Base-by-base conservation (phyloP, 2,329 filamentous ascomycete genomes). In the Pseudogymnoascus sp. region DNA sequence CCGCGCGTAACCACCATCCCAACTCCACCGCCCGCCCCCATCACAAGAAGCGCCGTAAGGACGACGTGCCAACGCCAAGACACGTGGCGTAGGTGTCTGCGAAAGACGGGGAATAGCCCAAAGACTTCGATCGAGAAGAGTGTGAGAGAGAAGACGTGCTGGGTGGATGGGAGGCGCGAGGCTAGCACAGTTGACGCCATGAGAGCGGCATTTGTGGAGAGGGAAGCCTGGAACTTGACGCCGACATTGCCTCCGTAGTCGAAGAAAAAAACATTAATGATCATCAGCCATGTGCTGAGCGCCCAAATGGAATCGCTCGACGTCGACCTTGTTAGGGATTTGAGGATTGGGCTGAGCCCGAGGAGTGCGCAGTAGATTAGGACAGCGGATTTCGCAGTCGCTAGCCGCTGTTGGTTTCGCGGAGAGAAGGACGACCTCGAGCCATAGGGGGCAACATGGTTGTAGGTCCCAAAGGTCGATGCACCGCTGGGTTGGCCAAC, bases 111-210 rank as follows among this genome's bases (percentile, higher is more conserved):
- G 67, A 97, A 97, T 6, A 99, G 80, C 0, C 93, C 94, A 73
- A 97, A 99, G 1, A 99, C 91, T 72, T 99, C 91, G 67, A 99
- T 97, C 64, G 88, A 92, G 80, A 99, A 97, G 5, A 99, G 83
- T 0, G 93, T 97, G 30, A 99, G 79, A 65, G 88, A 93, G 71
- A 99, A 99, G 0, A 99, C 94, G 72, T 97, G 90, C 0, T 91
- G 92, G 0, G 94, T 97, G 14, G 87, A 91, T 6, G 90, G 90
- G 9, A 99, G 81, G 0, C 92, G 87, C 57, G 90, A 95, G 2
- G 94, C 94, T 9, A 99, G 83, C 63, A 99, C 92, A 0, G 94
- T 96, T 4, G 89, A 93, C 0, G 93, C 93, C 91, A 97, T 97
- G 59, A 99, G 81, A 0, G 93, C 94, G 1, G 94, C 94, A 67